These are phyloP conservation scores for Anethum foeniculum DNA, from an alignment of 140 eudicot genomes.

Conservation along the genomic window DNA sequence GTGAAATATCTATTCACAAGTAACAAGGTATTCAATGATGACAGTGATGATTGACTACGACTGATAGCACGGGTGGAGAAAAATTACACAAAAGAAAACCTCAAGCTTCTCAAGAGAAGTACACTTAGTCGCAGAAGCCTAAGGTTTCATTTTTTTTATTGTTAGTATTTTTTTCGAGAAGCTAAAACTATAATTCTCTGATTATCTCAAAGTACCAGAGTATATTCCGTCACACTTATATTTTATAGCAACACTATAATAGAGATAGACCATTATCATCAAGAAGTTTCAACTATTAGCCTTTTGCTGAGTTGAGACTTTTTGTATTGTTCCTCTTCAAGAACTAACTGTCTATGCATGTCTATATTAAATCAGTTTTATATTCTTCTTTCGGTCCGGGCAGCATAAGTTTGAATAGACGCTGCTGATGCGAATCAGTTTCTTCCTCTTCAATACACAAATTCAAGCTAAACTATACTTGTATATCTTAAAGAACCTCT, in stretches of 20 bases:
- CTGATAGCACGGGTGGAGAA: background rate
- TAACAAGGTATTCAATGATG: background rate
- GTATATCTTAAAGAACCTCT: background rate
- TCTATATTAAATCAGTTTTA: background rate
- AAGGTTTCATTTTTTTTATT: background rate
- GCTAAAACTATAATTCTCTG: background rate
- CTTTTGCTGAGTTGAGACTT: background rate
- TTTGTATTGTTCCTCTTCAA: background rate
- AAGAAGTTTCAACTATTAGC: background rate
- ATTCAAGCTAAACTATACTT: background rate
- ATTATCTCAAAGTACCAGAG: background rate
- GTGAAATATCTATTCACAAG: background rate
- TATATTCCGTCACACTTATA: background rate
- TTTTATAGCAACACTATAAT: background rate
- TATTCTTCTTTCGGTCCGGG: background rate
- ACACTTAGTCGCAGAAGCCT: background rate
- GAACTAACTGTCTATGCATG: background rate
- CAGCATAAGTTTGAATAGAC: background rate
- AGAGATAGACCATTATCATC: background rate
- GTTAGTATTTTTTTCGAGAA: background rate
- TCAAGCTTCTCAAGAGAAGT: background rate
- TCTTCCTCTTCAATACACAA: background rate
- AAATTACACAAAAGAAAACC: background rate
- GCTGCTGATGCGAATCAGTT: background rate
- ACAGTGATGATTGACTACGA: background rate